A percentile compares a stretch with the other conserved stretches of the same genome.
phyloP scores from a whole-genome alignment of 257 asterid genomes.

The Handroanthus guayacan region DNA sequence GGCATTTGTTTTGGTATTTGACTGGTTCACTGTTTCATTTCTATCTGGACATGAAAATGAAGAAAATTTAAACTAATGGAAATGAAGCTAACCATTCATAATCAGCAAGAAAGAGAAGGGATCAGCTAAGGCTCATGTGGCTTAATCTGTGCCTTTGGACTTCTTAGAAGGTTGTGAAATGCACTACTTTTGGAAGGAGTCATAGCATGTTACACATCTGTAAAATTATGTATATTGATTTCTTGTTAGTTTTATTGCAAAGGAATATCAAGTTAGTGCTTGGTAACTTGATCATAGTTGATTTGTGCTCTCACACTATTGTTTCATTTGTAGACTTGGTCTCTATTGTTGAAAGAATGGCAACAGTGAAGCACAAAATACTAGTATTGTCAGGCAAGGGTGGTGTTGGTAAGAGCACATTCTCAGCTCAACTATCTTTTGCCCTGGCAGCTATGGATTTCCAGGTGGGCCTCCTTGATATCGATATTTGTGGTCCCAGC shows the following conservation, averaged over 20 bases:
- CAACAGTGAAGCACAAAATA: constrained; percentile 92
- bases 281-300: constrained; percentile 12
- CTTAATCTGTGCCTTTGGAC: not conserved
- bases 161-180: not conserved
- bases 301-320: constrained; percentile 20
- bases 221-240: not conserved
- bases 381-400: constrained; percentile 91
- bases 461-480: constrained; percentile 89
- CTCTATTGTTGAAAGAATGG: constrained; percentile 82
- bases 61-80: not conserved
- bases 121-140: not conserved
- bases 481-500: constrained; percentile 95
- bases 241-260: not conserved
- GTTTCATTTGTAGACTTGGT: constrained; percentile 63
- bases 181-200: not conserved
- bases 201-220: not conserved
- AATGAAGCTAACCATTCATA: too few species aligned
- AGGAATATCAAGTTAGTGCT: not conserved
- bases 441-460: constrained; percentile 84
- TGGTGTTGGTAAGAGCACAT: constrained; percentile 96
- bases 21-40: not conserved
- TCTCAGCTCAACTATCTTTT: constrained; percentile 86
- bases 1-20: not conserved
- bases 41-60: not conserved
- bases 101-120: not conserved